Evolutionary conservation across 108 stramenopile species (phyloP).

Genomic region (Mediolabrus comicus): DNA sequence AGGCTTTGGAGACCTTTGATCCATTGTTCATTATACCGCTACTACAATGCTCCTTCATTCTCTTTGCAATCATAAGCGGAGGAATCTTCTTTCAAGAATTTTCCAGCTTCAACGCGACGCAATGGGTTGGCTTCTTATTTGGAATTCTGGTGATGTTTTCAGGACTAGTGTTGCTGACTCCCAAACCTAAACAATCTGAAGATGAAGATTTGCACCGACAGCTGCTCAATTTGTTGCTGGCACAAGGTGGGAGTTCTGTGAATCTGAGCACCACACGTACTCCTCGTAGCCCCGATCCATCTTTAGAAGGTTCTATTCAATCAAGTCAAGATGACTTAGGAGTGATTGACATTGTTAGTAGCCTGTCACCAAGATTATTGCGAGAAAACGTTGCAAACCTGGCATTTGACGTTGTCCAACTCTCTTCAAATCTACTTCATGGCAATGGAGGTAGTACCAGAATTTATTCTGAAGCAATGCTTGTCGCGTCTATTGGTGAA

Average conservation of each 20-base stretch:
- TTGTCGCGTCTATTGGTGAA: slow-evolving; percentile 4
- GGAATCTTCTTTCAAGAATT: slow-evolving; percentile 78
- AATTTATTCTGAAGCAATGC: slow-evolving; percentile 21
- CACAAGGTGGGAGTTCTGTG: slow-evolving; percentile 6
- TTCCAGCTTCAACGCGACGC: slow-evolving; percentile 18
- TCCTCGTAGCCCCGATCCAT: slow-evolving; percentile 3
- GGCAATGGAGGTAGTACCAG: slow-evolving; percentile 14
- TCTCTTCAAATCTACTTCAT: neutral
- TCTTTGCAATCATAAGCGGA: slow-evolving; percentile 68
- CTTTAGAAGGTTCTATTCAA: neutral
- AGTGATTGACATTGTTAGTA: neutral
- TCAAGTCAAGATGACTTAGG: neutral
- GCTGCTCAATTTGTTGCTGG: slow-evolving; percentile 22
- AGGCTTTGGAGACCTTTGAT: slow-evolving; percentile 59
- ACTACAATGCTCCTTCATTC: slow-evolving; percentile 70
- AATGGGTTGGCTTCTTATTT: slow-evolving; percentile 49
- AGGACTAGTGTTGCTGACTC: slow-evolving; percentile 52
- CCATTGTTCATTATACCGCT: slow-evolving; percentile 80
- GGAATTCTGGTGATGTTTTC: slow-evolving; percentile 50
- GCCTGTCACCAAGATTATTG: slow-evolving; percentile 5
- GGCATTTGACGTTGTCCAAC: slow-evolving; percentile 28
- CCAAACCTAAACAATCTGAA: slow-evolving; percentile 24
- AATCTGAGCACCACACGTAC: neutral
- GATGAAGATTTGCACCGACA: slow-evolving; percentile 33
- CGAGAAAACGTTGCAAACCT: slow-evolving; percentile 9